These are phyloP conservation scores for Candida stauntonica DNA, from an alignment of 805 yeast genomes.

Conservation along the genomic window DNA sequence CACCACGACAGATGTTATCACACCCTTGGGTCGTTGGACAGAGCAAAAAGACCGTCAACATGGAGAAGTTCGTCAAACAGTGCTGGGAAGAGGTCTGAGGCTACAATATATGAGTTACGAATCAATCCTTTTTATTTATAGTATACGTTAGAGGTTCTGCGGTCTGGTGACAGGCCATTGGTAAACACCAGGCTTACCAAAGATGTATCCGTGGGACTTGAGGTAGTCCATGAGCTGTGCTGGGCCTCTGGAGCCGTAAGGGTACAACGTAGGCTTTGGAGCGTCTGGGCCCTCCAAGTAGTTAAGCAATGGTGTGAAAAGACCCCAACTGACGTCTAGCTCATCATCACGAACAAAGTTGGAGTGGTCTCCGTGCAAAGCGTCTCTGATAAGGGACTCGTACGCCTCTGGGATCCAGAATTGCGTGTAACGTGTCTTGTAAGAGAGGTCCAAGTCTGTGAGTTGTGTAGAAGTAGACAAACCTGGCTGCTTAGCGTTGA, in stretches of 20 bases:
- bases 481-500: conserved; percentile 94
- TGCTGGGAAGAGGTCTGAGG: conserved; percentile 25
- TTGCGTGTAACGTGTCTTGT: conserved; percentile 73
- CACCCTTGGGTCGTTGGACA: conserved; percentile 94
- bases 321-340: conserved; percentile 85
- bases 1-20: conserved; percentile 86
- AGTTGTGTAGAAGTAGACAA: conserved; percentile 74
- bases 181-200: conserved; percentile 59
- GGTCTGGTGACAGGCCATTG: conserved; percentile 87
- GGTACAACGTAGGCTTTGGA: conserved; percentile 63
- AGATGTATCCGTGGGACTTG: conserved; percentile 66
- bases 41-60: conserved; percentile 63
- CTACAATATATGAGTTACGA: not conserved
- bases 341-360: conserved; percentile 98
- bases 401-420: conserved; percentile 98
- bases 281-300: conserved; percentile 68
- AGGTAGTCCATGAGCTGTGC: conserved; percentile 55
- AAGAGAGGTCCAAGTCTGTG: conserved; percentile 88
- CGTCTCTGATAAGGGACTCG: conserved; percentile 91
- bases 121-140: not conserved
- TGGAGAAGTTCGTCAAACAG: conserved; percentile 78
- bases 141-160: conserved; percentile 11
- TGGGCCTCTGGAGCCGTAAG: conserved; percentile 94
- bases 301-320: conserved; percentile 88
- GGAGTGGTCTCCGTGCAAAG: conserved; percentile 87